Evolutionary conservation across 805 yeast species (phyloP).

Genomic region (Lipomyces orientalis): DNA sequence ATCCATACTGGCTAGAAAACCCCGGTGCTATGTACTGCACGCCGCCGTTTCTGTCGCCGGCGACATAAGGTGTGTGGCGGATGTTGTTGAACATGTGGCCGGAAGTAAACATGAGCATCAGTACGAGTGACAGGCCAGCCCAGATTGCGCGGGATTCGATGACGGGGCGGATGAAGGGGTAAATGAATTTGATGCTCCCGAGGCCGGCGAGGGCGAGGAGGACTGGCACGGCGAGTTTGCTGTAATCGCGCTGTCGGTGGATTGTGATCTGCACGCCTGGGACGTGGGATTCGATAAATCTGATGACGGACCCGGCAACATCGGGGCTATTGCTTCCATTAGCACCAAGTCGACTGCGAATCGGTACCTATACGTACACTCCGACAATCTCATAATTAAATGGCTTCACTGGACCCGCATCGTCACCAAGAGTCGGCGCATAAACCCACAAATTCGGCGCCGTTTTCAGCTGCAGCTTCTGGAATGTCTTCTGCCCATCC

Average conservation of each 20-base stretch:
- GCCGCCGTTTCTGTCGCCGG: slow-evolving; percentile 50
- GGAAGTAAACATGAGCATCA: slow-evolving; percentile 72
- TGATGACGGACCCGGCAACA: slow-evolving; percentile 21
- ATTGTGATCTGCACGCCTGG: slow-evolving; percentile 38
- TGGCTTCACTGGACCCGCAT: slow-evolving; percentile 44
- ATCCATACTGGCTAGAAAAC: slow-evolving; percentile 78
- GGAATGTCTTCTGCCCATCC: slow-evolving; percentile 60
- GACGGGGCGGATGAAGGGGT: slow-evolving; percentile 28
- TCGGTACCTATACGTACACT: slow-evolving; percentile 35
- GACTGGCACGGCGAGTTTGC: slow-evolving; percentile 29
- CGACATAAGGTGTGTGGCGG: slow-evolving; percentile 65
- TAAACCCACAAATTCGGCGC: slow-evolving; percentile 80
- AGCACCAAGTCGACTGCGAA: not conserved
- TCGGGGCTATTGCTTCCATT: slow-evolving; percentile 21
- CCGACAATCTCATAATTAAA: slow-evolving; percentile 31
- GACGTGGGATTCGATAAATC: slow-evolving; percentile 24
- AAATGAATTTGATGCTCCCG: slow-evolving; percentile 19
- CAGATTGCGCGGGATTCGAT: slow-evolving; percentile 51
- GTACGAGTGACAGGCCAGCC: slow-evolving; percentile 69
- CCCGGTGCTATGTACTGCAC: slow-evolving; percentile 64
- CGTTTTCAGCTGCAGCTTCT: slow-evolving; percentile 59
- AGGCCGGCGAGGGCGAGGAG: slow-evolving; percentile 15
- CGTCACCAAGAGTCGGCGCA: slow-evolving; percentile 54
- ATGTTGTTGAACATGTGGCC: slow-evolving; percentile 96
- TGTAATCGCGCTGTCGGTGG: slow-evolving; percentile 45